A percentile compares a stretch with the other conserved stretches of the same genome.
These are phyloP conservation scores for Verticillium tricorpus DNA, from an alignment of 2,329 filamentous ascomycete genomes.

Conservation along the genomic window DNA sequence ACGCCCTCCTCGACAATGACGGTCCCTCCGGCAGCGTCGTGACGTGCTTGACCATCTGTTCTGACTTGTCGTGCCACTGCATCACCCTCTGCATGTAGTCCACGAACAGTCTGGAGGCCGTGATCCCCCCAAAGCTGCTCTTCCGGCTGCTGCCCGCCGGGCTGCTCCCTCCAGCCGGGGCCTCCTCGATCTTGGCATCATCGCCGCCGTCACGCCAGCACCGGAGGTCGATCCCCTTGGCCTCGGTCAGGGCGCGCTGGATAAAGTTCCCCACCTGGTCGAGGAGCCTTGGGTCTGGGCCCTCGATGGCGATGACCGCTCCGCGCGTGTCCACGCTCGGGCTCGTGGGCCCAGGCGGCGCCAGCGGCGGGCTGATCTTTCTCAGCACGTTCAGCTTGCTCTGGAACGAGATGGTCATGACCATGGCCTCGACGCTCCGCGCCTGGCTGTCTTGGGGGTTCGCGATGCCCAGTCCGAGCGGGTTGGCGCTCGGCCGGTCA, in stretches of 20 bases:
- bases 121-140: constrained; percentile 14
- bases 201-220: constrained; percentile 35
- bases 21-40: constrained; percentile 19
- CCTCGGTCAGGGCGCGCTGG: constrained; percentile 52
- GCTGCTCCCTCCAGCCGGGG: constrained; percentile 4
- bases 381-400: constrained; percentile 74
- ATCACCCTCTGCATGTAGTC: constrained; percentile 65
- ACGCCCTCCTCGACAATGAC: background rate
- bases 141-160: constrained; percentile 10
- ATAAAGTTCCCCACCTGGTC: constrained; percentile 60
- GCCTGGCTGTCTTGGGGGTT: constrained; percentile 25
- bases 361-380: constrained; percentile 68
- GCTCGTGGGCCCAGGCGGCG: constrained; percentile 26
- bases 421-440: constrained; percentile 58
- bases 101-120: constrained; percentile 35
- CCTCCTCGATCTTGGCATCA: constrained; percentile 2
- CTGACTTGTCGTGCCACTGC: constrained; percentile 71
- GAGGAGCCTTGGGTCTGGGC: constrained; percentile 51
- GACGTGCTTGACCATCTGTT: constrained; percentile 58
- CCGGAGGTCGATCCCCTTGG: constrained; percentile 35
- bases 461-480: background rate
- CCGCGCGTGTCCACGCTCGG: constrained; percentile 53
- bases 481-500: constrained; percentile 1
- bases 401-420: constrained; percentile 69
- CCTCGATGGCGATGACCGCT: constrained; percentile 79